phyloP scores from a whole-genome alignment of 768 basidiomycete genomes.

The Suillus subluteus region DNA sequence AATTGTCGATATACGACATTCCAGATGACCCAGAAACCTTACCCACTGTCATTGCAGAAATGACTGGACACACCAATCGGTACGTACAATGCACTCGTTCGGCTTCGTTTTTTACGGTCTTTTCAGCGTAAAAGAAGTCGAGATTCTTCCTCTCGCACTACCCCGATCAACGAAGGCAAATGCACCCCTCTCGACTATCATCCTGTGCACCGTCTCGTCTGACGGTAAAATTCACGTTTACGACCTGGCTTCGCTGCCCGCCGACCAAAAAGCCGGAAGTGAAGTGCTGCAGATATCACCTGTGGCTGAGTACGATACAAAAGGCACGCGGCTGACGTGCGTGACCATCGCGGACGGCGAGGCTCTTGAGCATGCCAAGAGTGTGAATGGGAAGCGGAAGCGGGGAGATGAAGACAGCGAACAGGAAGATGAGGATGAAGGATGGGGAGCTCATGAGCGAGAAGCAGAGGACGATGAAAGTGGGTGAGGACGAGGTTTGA shows the following conservation, averaged over 20 bases:
- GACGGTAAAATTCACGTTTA: constrained; percentile 86
- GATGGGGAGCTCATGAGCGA: constrained; percentile 25
- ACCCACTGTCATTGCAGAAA: constrained; percentile 66
- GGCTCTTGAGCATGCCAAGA: constrained; percentile 18
- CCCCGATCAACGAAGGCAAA: constrained; percentile 37
- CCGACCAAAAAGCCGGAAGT: constrained; percentile 19
- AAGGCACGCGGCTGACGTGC: constrained; percentile 85
- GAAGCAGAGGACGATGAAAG: constrained; percentile 29
- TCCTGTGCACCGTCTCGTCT: constrained; percentile 81
- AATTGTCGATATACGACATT: constrained; percentile 76
- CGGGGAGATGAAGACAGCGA: constrained; percentile 37
- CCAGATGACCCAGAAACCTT: constrained; percentile 44
- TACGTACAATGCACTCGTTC: constrained; percentile 30
- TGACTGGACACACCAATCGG: constrained; percentile 89
- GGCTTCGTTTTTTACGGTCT: constrained; percentile 8
- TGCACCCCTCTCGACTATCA: constrained; percentile 50
- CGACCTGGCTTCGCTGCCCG: constrained; percentile 60
- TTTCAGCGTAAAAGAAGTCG: constrained; percentile 78
- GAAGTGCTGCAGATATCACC: constrained; percentile 49
- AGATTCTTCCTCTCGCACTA: constrained; percentile 64
- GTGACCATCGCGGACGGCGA: constrained; percentile 59
- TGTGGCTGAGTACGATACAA: constrained; percentile 75
- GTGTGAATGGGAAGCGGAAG: constrained; percentile 41
- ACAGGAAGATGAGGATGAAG: constrained; percentile 39
- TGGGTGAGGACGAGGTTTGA: constrained; percentile 25